phyloP scores from a whole-genome alignment of 2,329 filamentous ascomycete genomes.

The Penicillium sp. region DNA sequence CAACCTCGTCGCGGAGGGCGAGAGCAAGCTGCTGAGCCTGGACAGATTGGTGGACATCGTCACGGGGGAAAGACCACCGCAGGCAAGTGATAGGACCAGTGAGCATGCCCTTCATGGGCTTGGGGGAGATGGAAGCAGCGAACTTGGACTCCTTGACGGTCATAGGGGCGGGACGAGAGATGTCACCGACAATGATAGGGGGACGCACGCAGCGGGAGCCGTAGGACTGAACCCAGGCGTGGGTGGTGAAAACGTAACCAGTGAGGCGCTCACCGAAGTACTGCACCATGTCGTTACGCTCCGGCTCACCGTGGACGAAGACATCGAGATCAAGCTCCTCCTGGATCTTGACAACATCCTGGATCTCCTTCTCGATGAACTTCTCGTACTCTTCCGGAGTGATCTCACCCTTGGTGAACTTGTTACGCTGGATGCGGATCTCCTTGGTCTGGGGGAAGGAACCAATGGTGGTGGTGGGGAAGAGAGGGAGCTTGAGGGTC shows the following conservation, averaged over 20 bases:
- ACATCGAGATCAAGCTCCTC: constrained; percentile 96
- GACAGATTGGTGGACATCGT: constrained; percentile 97
- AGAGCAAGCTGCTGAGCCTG: constrained; percentile 98
- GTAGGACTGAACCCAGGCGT: constrained; percentile 93
- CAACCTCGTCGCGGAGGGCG: constrained; percentile 93
- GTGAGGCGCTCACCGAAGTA: constrained; percentile 98
- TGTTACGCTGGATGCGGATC: constrained; percentile 92
- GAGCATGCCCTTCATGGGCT: constrained; percentile 99
- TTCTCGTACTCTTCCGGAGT: constrained; percentile 85
- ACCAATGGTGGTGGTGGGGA: constrained; percentile 98
- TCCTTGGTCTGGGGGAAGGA: constrained; percentile 99
- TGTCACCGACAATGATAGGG: constrained; percentile 96
- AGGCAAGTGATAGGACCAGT: constrained; percentile 98
- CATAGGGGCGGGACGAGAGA: constrained; percentile 93
- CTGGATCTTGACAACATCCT: constrained; percentile 89
- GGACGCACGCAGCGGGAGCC: constrained; percentile 96
- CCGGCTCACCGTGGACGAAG: constrained; percentile 95
- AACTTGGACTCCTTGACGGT: constrained; percentile 99
- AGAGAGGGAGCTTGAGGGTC: constrained; percentile 85
- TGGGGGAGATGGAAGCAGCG: constrained; percentile 87
- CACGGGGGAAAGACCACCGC: constrained; percentile 99
- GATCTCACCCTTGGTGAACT: constrained; percentile 98
- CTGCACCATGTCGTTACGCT: constrained; percentile 99
- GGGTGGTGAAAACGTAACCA: constrained; percentile 94
- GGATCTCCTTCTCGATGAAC: constrained; percentile 99